Evolutionary conservation across 2,329 filamentous ascomycete genomes (phyloP).

Genomic region (Colletotrichum godetiae): DNA sequence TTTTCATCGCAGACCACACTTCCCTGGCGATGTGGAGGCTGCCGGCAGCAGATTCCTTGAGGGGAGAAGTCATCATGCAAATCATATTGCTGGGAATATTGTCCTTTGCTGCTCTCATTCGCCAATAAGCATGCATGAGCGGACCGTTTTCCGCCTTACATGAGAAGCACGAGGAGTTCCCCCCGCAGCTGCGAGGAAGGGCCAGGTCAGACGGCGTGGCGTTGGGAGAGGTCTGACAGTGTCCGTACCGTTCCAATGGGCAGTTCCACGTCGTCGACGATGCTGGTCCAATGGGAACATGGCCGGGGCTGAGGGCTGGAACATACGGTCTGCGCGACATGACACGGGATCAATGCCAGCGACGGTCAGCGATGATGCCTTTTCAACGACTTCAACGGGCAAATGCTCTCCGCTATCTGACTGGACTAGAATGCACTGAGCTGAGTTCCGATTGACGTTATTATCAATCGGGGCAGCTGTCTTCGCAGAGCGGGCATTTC

Average conservation of each 20-base stretch:
- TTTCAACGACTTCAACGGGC: not conserved
- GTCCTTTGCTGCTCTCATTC: constrained; percentile 12
- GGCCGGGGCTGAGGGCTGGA: constrained; percentile 3
- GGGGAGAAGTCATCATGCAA: constrained; percentile 14
- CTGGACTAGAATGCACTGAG: not conserved
- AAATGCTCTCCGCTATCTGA: not conserved
- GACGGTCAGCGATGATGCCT: constrained; percentile 5
- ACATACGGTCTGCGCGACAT: constrained; percentile 19
- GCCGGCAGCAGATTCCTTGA: constrained; percentile 23
- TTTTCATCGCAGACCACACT: not conserved
- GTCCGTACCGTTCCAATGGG: constrained; percentile 16
- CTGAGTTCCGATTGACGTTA: not conserved
- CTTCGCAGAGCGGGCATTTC: not conserved
- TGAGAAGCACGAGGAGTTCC: constrained; percentile 33
- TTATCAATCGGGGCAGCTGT: not conserved
- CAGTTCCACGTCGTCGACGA: constrained; percentile 21
- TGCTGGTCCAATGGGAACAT: constrained; percentile 29
- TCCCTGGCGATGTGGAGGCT: not conserved
- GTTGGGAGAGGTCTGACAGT: constrained; percentile 11
- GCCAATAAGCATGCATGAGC: constrained; percentile 33
- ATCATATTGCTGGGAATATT: constrained; percentile 14
- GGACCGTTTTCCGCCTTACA: constrained; percentile 37
- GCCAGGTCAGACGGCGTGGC: constrained; percentile 24
- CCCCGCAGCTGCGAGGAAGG: constrained; percentile 20
- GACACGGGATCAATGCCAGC: constrained; percentile 3